A percentile compares a stretch with the other conserved stretches of the same genome.
Conservation (phyloP, 208 protist species). For the Trypanosoma platydactyli region DNA sequence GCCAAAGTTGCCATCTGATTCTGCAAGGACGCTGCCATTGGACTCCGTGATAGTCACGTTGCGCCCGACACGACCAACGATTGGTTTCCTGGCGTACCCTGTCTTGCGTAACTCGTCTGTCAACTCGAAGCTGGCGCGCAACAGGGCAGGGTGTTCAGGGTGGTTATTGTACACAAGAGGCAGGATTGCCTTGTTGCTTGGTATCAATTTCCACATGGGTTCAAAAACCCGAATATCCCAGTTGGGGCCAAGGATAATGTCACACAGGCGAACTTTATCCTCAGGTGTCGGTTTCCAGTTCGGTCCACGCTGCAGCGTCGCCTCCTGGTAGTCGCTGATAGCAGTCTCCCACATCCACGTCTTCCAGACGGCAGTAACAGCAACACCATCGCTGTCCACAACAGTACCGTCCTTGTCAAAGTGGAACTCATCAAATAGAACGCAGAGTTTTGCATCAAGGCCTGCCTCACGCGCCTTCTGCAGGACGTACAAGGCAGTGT, state of each 20-base stretch:
- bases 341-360: constrained; percentile 93
- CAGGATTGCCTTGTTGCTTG: constrained; percentile 91
- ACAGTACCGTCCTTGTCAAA: constrained; percentile 75
- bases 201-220: constrained; percentile 92
- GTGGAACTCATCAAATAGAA: constrained; percentile 89
- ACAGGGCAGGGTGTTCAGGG: constrained; percentile 74
- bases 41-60: constrained; percentile 80
- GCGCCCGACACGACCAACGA: constrained; percentile 83
- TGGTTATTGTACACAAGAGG: constrained; percentile 85
- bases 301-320: constrained; percentile 55
- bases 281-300: constrained; percentile 61
- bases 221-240: constrained; percentile 81
- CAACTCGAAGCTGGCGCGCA: constrained; percentile 68
- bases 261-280: constrained; percentile 84
- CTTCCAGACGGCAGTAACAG: constrained; percentile 86
- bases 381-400: constrained; percentile 70
- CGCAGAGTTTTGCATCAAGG: constrained; percentile 78
- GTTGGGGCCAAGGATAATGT: constrained; percentile 76
- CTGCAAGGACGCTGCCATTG: constrained; percentile 50
- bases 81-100: constrained; percentile 86
- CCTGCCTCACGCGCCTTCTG: constrained; percentile 71
- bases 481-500: constrained; percentile 83
- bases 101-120: constrained; percentile 52
- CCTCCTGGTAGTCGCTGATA: constrained; percentile 69
- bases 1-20: constrained; percentile 74